phyloP scores from a whole-genome alignment of 2,329 filamentous ascomycete species.

The Curvularia sp. region DNA sequence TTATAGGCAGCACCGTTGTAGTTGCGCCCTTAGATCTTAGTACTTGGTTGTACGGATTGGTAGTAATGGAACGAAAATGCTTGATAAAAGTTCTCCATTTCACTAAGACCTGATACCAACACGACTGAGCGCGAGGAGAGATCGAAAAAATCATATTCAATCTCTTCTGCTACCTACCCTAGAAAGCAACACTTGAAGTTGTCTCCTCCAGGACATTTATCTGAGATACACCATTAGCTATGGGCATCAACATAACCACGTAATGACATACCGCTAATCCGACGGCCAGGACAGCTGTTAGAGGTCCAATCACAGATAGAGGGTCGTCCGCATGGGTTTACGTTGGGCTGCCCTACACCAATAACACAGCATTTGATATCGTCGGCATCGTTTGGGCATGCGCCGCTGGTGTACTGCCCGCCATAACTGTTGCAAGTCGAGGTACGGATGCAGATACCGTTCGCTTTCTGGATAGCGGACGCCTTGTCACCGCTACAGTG shows the following conservation, averaged over 20 bases:
- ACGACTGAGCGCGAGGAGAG: not conserved
- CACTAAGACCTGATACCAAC: not conserved
- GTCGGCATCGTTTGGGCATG: not conserved
- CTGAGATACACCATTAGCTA: not conserved
- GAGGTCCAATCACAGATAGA: not conserved
- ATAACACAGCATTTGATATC: not conserved
- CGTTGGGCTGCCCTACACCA: not conserved
- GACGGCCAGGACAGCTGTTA: not conserved
- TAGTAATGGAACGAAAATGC: not conserved
- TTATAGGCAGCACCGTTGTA: not conserved
- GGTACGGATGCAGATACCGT: not conserved
- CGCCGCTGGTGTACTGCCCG: not conserved
- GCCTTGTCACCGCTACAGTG: not conserved
- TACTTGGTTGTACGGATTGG: not conserved
- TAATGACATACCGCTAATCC: not conserved
- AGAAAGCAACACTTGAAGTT: not conserved
- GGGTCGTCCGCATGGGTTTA: not conserved
- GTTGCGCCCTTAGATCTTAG: not conserved
- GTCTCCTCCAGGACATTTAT: not conserved
- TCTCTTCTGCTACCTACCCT: not conserved
- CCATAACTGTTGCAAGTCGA: not conserved
- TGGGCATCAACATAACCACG: not conserved
- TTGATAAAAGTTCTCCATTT: not conserved
- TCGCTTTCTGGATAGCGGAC: not conserved
- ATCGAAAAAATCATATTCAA: not conserved